Conservation (phyloP, 2,329 filamentous ascomycete genomes). For the Remersonia thermophila region DNA sequence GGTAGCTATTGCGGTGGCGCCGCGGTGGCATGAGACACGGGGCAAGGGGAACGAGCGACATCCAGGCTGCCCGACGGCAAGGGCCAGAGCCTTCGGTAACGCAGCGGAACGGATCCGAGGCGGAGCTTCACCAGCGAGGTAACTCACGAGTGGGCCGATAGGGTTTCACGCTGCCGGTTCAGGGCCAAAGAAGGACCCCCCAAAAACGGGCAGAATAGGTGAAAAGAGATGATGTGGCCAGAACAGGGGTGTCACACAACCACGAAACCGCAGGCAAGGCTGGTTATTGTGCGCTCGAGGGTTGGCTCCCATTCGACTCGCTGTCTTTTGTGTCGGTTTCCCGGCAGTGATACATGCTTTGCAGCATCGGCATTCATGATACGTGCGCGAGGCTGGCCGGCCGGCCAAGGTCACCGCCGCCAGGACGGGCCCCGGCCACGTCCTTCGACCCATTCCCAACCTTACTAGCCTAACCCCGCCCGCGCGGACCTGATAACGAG, state of each 20-base stretch:
- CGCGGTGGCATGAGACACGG: too few species aligned
- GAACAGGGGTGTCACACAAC: conserved; percentile 8
- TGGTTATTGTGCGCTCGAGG: conserved; percentile 6
- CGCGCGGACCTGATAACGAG: too few species aligned
- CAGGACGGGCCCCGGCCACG: too few species aligned
- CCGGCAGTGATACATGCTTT: conserved; percentile 9
- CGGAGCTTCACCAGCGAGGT: too few species aligned
- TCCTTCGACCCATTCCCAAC: too few species aligned
- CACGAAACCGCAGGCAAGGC: conserved; percentile 3
- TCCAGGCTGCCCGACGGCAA: background rate
- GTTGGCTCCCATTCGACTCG: conserved; percentile 7
- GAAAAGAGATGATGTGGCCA: conserved; percentile 8
- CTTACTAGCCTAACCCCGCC: too few species aligned
- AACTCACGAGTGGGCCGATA: too few species aligned
- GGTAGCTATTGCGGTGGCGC: too few species aligned
- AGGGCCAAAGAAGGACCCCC: conserved; percentile 7
- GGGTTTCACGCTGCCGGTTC: conserved; percentile 11
- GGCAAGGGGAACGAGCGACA: too few species aligned
- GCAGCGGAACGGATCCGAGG: too few species aligned
- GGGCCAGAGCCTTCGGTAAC: too few species aligned
- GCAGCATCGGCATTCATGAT: conserved; percentile 12
- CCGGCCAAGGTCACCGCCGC: too few species aligned
- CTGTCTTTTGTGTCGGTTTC: conserved; percentile 5
- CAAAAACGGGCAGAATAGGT: conserved; percentile 13
- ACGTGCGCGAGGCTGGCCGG: conserved; percentile 7